Percentiles rank a stretch among this genome's conserved stretches.
Evolutionary conservation across 2,329 filamentous ascomycete genomes (phyloP).

Genomic region (Apiospora phragmitis): DNA sequence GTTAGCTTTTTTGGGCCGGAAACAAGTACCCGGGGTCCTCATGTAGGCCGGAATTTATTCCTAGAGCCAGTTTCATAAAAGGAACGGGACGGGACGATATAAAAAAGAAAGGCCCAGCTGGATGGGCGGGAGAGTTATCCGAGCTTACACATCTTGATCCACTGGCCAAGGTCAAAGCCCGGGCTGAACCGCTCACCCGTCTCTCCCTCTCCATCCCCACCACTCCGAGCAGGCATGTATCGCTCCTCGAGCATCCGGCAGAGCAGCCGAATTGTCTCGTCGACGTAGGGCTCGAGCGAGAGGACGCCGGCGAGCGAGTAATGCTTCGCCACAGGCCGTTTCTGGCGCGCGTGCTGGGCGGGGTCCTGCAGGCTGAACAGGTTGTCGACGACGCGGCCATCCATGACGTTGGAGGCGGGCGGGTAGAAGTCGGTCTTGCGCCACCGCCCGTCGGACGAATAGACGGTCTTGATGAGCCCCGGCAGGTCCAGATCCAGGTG

Average conservation of each 20-base stretch:
- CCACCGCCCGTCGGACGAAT: constrained; percentile 28
- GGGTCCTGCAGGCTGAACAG: neutral
- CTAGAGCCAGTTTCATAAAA: constrained; percentile 30
- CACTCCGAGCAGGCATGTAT: neutral
- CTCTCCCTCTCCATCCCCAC: neutral
- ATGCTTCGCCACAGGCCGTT: neutral
- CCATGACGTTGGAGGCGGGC: neutral
- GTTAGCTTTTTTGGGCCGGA: constrained; percentile 36
- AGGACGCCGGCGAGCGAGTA: neutral
- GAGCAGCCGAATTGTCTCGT: neutral
- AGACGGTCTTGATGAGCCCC: constrained; percentile 37
- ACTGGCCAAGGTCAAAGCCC: neutral
- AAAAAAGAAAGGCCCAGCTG: constrained; percentile 19
- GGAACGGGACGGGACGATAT: constrained; percentile 31
- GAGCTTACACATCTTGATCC: constrained; percentile 8
- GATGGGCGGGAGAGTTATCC: constrained; percentile 9
- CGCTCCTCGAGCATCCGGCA: neutral
- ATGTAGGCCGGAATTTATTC: constrained; percentile 16
- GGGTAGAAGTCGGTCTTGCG: neutral
- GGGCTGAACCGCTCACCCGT: neutral
- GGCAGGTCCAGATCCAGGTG: constrained; percentile 38
- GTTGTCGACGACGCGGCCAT: neutral
- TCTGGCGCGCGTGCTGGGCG: neutral
- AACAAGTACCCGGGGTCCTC: constrained; percentile 19
- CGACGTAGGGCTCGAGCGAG: neutral